These are phyloP conservation scores for Bryoglossum gracile DNA, from an alignment of 495 filamentous ascomycete species.

Conservation along the genomic window DNA sequence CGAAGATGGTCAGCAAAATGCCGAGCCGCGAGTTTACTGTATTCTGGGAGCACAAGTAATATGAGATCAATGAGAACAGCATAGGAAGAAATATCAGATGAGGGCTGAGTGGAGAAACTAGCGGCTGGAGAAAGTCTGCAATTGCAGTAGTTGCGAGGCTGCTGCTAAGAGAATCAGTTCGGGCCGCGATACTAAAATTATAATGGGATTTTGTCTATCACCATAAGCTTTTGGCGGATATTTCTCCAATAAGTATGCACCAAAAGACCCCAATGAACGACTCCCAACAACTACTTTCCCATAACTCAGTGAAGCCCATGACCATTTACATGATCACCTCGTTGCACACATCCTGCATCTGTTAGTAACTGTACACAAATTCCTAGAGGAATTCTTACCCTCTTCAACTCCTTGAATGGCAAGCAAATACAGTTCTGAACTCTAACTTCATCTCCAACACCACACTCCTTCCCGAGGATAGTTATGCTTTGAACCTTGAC, in stretches of 20 bases:
- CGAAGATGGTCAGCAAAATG: too few species aligned
- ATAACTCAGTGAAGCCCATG: not conserved
- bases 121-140: not conserved
- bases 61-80: too few species aligned
- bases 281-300: not conserved
- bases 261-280: not conserved
- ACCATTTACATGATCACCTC: slow-evolving; percentile 84
- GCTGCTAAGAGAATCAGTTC: too few species aligned
- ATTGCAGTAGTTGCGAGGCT: too few species aligned
- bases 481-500: slow-evolving; percentile 99
- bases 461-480: slow-evolving; percentile 95
- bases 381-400: slow-evolving; percentile 52
- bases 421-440: slow-evolving; percentile 98
- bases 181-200: too few species aligned
- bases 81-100: too few species aligned
- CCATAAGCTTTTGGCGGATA: not conserved
- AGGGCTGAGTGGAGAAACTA: not conserved
- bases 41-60: too few species aligned
- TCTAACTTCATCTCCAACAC: slow-evolving; percentile 87
- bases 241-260: too few species aligned
- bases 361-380: slow-evolving; percentile 30
- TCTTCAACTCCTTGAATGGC: slow-evolving; percentile 97
- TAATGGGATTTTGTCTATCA: slow-evolving; percentile 7
- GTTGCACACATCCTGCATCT: slow-evolving; percentile 71
- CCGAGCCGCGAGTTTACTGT: too few species aligned